Percentiles rank a stretch among this genome's conserved stretches.
Conservation (phyloP, 768 basidiomycete genomes). For the Hygrophoropsis aurantiaca region DNA sequence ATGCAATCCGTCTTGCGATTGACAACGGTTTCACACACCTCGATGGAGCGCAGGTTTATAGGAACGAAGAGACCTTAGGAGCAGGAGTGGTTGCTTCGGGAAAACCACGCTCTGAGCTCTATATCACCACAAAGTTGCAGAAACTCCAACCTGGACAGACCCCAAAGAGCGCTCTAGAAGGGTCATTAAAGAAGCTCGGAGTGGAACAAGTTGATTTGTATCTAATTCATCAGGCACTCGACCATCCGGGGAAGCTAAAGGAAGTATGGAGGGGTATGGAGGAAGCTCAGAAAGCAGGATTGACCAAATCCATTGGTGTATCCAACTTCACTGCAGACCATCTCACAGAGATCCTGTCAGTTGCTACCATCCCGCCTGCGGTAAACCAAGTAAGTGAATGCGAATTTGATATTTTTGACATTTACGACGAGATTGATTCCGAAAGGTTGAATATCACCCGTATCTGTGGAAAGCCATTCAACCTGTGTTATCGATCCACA, state of each 20-base stretch:
- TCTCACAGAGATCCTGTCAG: slow-evolving; percentile 43
- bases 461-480: slow-evolving; percentile 46
- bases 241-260: slow-evolving; percentile 42
- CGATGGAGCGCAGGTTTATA: slow-evolving; percentile 62
- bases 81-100: slow-evolving; percentile 49
- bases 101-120: slow-evolving; percentile 54
- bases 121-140: slow-evolving; percentile 59
- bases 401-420: not conserved
- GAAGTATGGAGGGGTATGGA: slow-evolving; percentile 65
- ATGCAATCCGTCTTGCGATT: slow-evolving; percentile 45
- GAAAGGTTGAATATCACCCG: slow-evolving; percentile 53
- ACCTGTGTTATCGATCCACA: slow-evolving; percentile 32
- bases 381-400: slow-evolving; percentile 48
- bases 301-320: slow-evolving; percentile 47
- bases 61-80: slow-evolving; percentile 55
- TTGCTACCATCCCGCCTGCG: slow-evolving; percentile 45
- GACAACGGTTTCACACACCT: slow-evolving; percentile 59
- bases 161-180: slow-evolving; percentile 47
- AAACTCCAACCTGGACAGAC: slow-evolving; percentile 36
- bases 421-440: not conserved
- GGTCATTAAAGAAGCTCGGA: slow-evolving; percentile 54
- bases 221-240: slow-evolving; percentile 52
- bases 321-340: slow-evolving; percentile 51
- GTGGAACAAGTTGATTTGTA: slow-evolving; percentile 63
- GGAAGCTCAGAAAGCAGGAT: slow-evolving; percentile 44